These are phyloP conservation scores for Spirogloea muscicola DNA, from an alignment of 139 green algal genomes.

Conservation along the genomic window DNA sequence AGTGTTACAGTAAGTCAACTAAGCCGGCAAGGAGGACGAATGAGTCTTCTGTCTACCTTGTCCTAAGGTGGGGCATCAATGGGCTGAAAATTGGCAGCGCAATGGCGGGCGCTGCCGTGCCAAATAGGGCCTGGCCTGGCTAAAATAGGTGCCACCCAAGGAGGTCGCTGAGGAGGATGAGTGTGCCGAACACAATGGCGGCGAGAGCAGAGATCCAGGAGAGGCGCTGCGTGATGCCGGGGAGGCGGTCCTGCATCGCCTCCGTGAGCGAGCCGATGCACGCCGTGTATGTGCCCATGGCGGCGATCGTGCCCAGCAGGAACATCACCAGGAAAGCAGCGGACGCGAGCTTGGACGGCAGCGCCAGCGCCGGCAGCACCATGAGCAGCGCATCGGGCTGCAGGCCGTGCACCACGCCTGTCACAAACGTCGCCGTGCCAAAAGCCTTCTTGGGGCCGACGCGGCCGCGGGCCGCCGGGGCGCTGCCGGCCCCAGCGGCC, in stretches of 20 bases:
- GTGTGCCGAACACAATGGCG: slow-evolving; percentile 20
- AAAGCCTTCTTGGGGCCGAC: slow-evolving; percentile 32
- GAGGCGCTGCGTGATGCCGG: slow-evolving; percentile 43
- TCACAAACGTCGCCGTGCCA: slow-evolving; percentile 69
- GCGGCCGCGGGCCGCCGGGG: not conserved
- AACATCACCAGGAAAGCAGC: slow-evolving; percentile 88
- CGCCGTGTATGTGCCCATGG: slow-evolving; percentile 92
- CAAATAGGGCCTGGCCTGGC: too few species aligned
- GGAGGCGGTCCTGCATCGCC: slow-evolving; percentile 33
- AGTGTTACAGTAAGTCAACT: too few species aligned
- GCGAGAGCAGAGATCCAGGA: slow-evolving; percentile 32
- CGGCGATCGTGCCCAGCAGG: slow-evolving; percentile 86
- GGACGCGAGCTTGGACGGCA: slow-evolving; percentile 83
- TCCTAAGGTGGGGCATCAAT: too few species aligned
- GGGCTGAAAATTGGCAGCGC: too few species aligned
- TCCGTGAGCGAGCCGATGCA: slow-evolving; percentile 48
- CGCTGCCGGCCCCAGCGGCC: not conserved
- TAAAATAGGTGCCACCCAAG: slow-evolving; percentile 18
- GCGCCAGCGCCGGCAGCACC: slow-evolving; percentile 87
- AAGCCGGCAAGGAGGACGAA: too few species aligned
- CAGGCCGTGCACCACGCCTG: slow-evolving; percentile 93
- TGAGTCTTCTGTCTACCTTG: too few species aligned
- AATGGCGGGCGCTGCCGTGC: too few species aligned
- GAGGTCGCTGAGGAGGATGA: slow-evolving; percentile 8
- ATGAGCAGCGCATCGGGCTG: slow-evolving; percentile 96